A percentile compares a stretch with the other conserved stretches of the same genome.
These are phyloP conservation scores for Silene vulgaris DNA, from an alignment of 179 eudicot genomes.

Conservation along the genomic window DNA sequence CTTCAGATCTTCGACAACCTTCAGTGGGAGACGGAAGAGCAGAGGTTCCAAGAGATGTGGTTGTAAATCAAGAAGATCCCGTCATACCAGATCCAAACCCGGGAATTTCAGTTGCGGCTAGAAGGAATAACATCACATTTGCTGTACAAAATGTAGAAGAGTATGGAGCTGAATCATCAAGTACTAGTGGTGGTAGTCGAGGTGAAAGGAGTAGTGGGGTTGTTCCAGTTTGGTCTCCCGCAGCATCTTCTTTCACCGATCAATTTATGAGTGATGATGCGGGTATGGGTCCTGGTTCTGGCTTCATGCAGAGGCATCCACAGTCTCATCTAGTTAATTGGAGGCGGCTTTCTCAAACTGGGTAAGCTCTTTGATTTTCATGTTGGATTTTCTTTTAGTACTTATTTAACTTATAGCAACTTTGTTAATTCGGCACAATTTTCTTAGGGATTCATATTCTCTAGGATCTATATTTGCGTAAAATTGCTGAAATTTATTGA, in stretches of 20 bases:
- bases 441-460: background rate
- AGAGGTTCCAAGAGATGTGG: constrained; percentile 62
- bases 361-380: constrained; percentile 45
- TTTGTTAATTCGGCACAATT: background rate
- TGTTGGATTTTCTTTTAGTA: background rate
- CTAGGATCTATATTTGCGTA: background rate
- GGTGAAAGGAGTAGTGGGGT: constrained; percentile 79
- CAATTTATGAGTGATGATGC: constrained; percentile 64
- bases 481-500: background rate
- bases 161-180: constrained; percentile 70
- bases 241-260: constrained; percentile 57
- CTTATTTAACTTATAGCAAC: background rate
- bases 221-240: constrained; percentile 97
- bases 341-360: constrained; percentile 87
- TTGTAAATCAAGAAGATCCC: constrained; percentile 32
- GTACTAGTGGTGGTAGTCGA: constrained; percentile 40
- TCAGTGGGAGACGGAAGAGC: constrained; percentile 54
- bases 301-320: constrained; percentile 86
- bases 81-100: constrained; percentile 19
- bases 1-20: constrained; percentile 44
- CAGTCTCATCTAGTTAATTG: constrained; percentile 74
- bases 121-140: constrained; percentile 28
- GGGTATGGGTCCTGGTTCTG: constrained; percentile 39
- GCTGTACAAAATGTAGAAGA: constrained; percentile 52
- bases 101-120: constrained; percentile 25